These are phyloP conservation scores for Penicillium vulpinum DNA, from an alignment of 2,329 filamentous ascomycete species.

Conservation along the genomic window DNA sequence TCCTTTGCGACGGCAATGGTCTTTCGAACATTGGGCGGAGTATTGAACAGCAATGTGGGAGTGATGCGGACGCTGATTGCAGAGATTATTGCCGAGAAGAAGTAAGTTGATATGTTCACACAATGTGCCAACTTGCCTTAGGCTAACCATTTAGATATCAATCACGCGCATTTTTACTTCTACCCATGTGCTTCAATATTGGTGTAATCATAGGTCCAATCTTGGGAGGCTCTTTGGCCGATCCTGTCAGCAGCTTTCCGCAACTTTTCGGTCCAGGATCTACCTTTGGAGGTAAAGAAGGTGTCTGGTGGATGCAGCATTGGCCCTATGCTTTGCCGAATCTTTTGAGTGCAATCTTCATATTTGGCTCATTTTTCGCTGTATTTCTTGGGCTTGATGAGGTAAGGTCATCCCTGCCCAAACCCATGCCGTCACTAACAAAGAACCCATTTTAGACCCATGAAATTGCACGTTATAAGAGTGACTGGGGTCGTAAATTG, in stretches of 20 bases:
- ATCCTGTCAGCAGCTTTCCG: constrained; percentile 64
- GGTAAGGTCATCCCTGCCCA: constrained; percentile 35
- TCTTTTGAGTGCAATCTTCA: constrained; percentile 62
- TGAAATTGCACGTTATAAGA: constrained; percentile 39
- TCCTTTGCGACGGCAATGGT: constrained; percentile 63
- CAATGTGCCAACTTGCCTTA: neutral
- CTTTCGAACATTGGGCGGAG: constrained; percentile 66
- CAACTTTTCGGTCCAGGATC: constrained; percentile 62
- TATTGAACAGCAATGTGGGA: constrained; percentile 71
- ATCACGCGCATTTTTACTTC: constrained; percentile 57
- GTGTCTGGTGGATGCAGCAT: constrained; percentile 62
- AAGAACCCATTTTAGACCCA: constrained; percentile 31
- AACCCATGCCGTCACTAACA: neutral
- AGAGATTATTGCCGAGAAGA: constrained; percentile 71
- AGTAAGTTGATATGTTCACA: constrained; percentile 40
- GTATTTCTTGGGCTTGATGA: constrained; percentile 69
- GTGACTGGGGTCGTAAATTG: constrained; percentile 44
- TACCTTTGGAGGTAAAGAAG: constrained; percentile 56
- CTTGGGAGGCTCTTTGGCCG: constrained; percentile 66
- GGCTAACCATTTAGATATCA: constrained; percentile 38
- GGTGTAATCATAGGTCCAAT: constrained; percentile 62
- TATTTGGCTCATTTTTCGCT: constrained; percentile 55
- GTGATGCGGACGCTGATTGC: constrained; percentile 74
- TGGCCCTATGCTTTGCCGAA: constrained; percentile 73
- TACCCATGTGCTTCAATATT: constrained; percentile 70